These are phyloP conservation scores for Coniochaeta pulveracea DNA, from an alignment of 2,329 filamentous ascomycete species.

Conservation along the genomic window DNA sequence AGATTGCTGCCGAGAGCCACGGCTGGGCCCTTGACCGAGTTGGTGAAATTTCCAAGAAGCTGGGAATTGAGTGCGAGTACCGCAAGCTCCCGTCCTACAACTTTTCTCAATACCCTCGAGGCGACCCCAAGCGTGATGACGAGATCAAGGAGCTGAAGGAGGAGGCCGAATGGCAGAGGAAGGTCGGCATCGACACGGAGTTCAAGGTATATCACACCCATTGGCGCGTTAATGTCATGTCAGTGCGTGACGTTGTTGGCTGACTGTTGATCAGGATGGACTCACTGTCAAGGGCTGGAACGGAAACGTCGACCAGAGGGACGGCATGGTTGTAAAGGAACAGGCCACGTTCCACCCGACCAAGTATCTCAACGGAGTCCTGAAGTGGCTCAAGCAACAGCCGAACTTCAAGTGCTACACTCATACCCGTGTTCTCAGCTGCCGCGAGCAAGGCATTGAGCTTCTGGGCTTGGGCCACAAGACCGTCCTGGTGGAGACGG, in stretches of 20 bases:
- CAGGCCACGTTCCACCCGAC: constrained; percentile 48
- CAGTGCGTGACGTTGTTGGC: too few relatives aligned
- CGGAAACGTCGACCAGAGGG: constrained; percentile 36
- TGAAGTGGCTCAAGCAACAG: constrained; percentile 38
- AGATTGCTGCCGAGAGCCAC: constrained; percentile 39
- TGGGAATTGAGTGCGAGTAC: constrained; percentile 46
- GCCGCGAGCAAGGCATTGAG: constrained; percentile 35
- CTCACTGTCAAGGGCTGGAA: constrained; percentile 39
- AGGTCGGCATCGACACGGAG: constrained; percentile 28
- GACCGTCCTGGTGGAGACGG: constrained; percentile 31
- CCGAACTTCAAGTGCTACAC: constrained; percentile 42
- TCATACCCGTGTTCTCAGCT: constrained; percentile 32
- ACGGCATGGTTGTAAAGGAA: constrained; percentile 30
- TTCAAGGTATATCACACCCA: too few relatives aligned
- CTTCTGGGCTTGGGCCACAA: constrained; percentile 31
- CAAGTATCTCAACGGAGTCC: constrained; percentile 38
- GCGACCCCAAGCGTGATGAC: constrained; percentile 27
- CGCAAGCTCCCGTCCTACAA: constrained; percentile 35
- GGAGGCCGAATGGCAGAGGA: constrained; percentile 30
- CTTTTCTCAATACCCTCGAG: constrained; percentile 34
- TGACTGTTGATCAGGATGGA: too few relatives aligned
- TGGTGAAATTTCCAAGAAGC: constrained; percentile 33
- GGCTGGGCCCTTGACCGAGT: constrained; percentile 39
- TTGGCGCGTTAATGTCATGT: too few relatives aligned
- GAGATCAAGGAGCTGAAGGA: constrained; percentile 32